Evolutionary conservation across 1,284 basidiomycete species (phyloP).

Genomic region (Tetrapyrgos nigripes): DNA sequence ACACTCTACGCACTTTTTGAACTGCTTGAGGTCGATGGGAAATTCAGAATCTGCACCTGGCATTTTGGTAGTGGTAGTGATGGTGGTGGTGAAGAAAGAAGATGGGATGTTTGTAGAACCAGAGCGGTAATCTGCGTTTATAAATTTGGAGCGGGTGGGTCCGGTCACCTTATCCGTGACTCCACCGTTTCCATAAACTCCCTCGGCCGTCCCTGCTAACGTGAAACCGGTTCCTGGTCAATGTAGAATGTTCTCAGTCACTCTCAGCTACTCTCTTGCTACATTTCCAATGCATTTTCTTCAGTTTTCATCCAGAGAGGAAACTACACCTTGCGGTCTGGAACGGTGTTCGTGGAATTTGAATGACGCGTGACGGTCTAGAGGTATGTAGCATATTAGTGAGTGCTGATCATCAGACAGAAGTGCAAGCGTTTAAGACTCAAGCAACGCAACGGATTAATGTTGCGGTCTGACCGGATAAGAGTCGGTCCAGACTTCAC

Average conservation of each 20-base stretch:
- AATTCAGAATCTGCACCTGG: constrained; percentile 49
- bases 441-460: too few species aligned
- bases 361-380: neutral
- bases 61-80: constrained; percentile 32
- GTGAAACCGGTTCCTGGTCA: neutral
- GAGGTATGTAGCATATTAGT: neutral
- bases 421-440: neutral
- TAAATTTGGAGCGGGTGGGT: neutral
- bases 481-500: neutral
- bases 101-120: neutral
- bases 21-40: constrained; percentile 78
- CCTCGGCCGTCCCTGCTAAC: neutral
- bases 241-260: neutral
- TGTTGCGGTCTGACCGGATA: neutral
- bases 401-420: neutral
- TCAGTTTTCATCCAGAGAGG: neutral
- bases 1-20: constrained; percentile 62
- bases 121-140: neutral
- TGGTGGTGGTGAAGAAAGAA: constrained; percentile 19
- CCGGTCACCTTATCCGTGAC: neutral
- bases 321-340: too few species aligned
- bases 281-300: neutral
- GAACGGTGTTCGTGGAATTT: neutral
- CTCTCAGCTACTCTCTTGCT: neutral
- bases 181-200: neutral